phyloP scores from a whole-genome alignment of 1,139 yeast genomes.

The Oligophagozyma castellii region DNA sequence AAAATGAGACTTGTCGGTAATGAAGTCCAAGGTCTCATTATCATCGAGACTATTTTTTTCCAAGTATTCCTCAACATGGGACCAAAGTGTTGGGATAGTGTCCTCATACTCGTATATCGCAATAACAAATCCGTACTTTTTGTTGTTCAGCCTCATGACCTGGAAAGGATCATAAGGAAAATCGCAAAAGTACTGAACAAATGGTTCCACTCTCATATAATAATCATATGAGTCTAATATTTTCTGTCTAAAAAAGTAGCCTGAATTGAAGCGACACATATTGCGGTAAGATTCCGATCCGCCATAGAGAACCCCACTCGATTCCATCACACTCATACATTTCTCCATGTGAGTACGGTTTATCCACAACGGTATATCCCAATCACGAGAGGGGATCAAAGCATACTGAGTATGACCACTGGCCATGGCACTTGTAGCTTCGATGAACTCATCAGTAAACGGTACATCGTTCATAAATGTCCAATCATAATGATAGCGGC shows the following conservation, averaged over 20 bases:
- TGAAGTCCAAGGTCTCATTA: constrained; percentile 53
- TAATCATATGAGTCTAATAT: constrained; percentile 55
- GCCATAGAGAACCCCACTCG: constrained; percentile 60
- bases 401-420: constrained; percentile 65
- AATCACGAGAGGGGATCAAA: constrained; percentile 45
- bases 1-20: constrained; percentile 45
- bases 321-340: constrained; percentile 40
- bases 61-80: constrained; percentile 54
- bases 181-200: constrained; percentile 76
- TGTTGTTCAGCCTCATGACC: constrained; percentile 54
- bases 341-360: constrained; percentile 29
- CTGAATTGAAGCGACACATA: constrained; percentile 76
- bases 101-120: constrained; percentile 64
- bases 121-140: constrained; percentile 80
- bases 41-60: constrained; percentile 44
- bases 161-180: constrained; percentile 72
- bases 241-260: constrained; percentile 65
- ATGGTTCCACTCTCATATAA: constrained; percentile 93
- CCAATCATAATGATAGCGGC: constrained; percentile 68
- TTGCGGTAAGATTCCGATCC: constrained; percentile 64
- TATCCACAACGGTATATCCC: constrained; percentile 54
- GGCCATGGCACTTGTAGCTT: constrained; percentile 61
- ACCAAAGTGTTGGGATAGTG: constrained; percentile 80
- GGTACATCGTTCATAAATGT: constrained; percentile 75
- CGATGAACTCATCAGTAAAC: constrained; percentile 53